A percentile compares a stretch with the other conserved stretches of the same genome.
Conservation (phyloP, 805 yeast species). For the Tetrapisispora nanseiensis region DNA sequence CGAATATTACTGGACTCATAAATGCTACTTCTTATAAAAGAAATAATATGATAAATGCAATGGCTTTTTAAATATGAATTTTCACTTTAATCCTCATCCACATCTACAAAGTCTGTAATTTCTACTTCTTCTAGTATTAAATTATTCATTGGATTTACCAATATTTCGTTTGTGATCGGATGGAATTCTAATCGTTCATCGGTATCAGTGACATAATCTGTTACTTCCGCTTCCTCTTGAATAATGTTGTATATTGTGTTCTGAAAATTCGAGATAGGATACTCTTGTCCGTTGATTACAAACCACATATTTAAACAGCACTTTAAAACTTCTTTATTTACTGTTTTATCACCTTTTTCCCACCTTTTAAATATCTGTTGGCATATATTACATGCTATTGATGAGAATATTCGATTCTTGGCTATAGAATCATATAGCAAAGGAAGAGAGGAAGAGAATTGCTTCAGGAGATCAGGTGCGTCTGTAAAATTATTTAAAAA, state of each 20-base stretch:
- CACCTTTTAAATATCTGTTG: conserved; percentile 4
- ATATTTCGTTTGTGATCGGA: conserved; percentile 3
- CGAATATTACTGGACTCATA: too few species aligned
- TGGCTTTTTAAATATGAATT: too few species aligned
- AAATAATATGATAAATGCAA: too few species aligned
- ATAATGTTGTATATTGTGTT: conserved; percentile 4
- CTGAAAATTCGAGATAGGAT: conserved; percentile 4
- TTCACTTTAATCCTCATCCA: neutral
- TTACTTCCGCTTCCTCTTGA: conserved; percentile 8
- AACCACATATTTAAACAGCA: conserved; percentile 16
- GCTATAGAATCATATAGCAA: neutral
- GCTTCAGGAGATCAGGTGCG: neutral
- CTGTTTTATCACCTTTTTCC: conserved; percentile 4
- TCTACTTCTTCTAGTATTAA: conserved; percentile 24
- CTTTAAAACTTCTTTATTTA: conserved; percentile 5
- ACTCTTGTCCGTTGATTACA: conserved; percentile 8
- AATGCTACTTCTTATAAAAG: too few species aligned
- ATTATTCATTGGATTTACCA: conserved; percentile 10
- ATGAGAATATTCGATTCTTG: neutral
- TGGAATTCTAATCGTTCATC: conserved; percentile 10
- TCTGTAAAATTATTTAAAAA: conserved; percentile 3
- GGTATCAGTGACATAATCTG: neutral
- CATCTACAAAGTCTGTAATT: conserved; percentile 10
- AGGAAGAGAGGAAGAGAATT: neutral
- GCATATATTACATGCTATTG: conserved; percentile 1